These are phyloP conservation scores for Candida saitoana DNA, from an alignment of 805 yeast species.

Conservation along the genomic window DNA sequence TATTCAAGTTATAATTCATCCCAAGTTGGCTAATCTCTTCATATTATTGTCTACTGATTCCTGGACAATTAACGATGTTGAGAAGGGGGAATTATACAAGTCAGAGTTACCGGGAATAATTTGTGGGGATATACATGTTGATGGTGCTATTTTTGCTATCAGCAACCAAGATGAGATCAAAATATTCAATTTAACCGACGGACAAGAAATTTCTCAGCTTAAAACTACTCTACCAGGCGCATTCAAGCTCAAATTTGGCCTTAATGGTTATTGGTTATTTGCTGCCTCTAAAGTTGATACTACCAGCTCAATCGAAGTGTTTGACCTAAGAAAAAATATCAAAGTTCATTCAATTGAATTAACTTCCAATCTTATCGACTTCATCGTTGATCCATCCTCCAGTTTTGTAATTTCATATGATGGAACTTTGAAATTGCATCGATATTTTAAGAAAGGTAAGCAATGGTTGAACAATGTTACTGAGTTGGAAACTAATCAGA, in stretches of 20 bases:
- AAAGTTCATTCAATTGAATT: conserved; percentile 24
- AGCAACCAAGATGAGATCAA: conserved; percentile 30
- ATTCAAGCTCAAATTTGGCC: conserved; percentile 45
- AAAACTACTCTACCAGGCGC: conserved; percentile 20
- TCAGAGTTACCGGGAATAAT: conserved; percentile 7
- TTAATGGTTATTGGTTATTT: conserved; percentile 63
- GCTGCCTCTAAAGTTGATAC: conserved; percentile 21
- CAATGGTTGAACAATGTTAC: conserved; percentile 9
- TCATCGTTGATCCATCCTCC: conserved; percentile 35
- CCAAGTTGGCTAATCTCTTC: conserved; percentile 24
- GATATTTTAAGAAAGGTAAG: conserved; percentile 39
- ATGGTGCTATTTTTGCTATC: conserved; percentile 44
- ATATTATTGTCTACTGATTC: conserved; percentile 21
- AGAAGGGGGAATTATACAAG: conserved; percentile 4
- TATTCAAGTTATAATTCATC: conserved; percentile 28
- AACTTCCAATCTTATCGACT: conserved; percentile 16
- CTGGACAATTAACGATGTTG: conserved; percentile 16
- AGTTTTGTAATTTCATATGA: conserved; percentile 23
- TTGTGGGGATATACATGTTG: conserved; percentile 40
- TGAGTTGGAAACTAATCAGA: neutral
- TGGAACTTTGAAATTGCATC: conserved; percentile 23
- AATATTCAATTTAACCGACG: conserved; percentile 38
- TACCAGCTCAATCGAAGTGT: conserved; percentile 29
- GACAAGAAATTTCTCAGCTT: conserved; percentile 30
- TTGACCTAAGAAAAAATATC: conserved; percentile 47